These are phyloP conservation scores for Pleurotus citrinopileatus DNA, from an alignment of 768 basidiomycete species.

Conservation along the genomic window DNA sequence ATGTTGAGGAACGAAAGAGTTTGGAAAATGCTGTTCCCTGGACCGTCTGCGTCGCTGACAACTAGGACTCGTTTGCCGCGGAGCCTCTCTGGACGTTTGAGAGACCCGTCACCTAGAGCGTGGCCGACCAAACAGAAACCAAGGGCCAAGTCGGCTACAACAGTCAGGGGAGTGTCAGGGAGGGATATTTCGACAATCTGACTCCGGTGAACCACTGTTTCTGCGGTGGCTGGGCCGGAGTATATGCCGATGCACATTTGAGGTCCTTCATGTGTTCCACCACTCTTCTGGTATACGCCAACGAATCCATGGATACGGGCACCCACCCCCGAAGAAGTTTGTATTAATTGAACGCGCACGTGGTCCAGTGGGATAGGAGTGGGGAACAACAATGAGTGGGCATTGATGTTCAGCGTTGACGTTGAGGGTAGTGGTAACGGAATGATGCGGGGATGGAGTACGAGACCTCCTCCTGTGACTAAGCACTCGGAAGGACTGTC, in stretches of 20 bases:
- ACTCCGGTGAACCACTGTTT: neutral
- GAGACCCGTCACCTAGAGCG: neutral
- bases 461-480: neutral
- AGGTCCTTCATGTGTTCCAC: too few species aligned
- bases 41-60: neutral
- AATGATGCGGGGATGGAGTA: neutral
- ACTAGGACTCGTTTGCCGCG: neutral
- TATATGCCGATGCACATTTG: neutral
- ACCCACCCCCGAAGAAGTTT: neutral
- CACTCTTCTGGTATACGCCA: neutral
- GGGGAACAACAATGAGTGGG: too few species aligned
- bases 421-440: neutral
- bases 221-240: neutral
- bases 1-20: neutral
- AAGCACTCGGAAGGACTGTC: neutral
- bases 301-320: neutral
- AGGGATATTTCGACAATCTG: neutral
- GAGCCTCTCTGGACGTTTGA: neutral
- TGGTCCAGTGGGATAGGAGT: neutral
- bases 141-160: neutral
- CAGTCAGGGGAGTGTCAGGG: neutral
- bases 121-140: neutral
- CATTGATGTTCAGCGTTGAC: neutral
- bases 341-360: neutral
- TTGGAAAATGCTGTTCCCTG: neutral